Base-by-base conservation (phyloP, 805 yeast species). In the Barnettozyma salicaria region DNA sequence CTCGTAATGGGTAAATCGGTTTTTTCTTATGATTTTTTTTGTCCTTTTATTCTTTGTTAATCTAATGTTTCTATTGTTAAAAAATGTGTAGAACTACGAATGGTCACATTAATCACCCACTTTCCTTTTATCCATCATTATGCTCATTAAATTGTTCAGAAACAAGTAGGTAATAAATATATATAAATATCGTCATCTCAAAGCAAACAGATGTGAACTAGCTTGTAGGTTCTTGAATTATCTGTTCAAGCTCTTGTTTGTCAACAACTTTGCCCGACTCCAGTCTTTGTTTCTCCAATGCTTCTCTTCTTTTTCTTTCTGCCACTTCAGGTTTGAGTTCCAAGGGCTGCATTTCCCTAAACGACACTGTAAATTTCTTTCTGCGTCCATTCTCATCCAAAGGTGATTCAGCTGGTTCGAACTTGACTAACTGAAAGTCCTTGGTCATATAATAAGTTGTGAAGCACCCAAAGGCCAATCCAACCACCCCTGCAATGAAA, bases 361-460 rank as follows among this genome's bases (percentile, higher is more conserved):
- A 59, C 11, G 52, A 48, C 10, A 69, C 56, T 27, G 43, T 59
- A 36, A 67, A 53, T 7, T 65, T 60, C 26, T 46, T 45, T 27
- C 52, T 59, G 28, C 63, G 62, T 45, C 65, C 61, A 11, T 66
- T 60, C 0, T 67, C 66, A 29, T 65, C 52, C 30, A 58, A 60
- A 34, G 65, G 65, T 9, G 34, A 22, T 30, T 53, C 57, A 1
- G 70, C 61, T 19, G 72, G 71, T 11, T 59, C 47, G 37, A 57
- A 60, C 45, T 67, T 68, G 28, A 69, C 48, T 36, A 67, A 44
- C 35, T 65, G 39, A 22, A 36, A 44, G 39, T 49, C 54, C 29
- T 41, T 46, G 11, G 53, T 49, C 30, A 51, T 19, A 14, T 34
- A 35, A 30, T 46, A 48, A 1, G 54, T 44, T 12, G 41, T 32